Evolutionary conservation across 2,329 filamentous ascomycete species (phyloP).

Genomic region (Tolypocladium ovalisporum): DNA sequence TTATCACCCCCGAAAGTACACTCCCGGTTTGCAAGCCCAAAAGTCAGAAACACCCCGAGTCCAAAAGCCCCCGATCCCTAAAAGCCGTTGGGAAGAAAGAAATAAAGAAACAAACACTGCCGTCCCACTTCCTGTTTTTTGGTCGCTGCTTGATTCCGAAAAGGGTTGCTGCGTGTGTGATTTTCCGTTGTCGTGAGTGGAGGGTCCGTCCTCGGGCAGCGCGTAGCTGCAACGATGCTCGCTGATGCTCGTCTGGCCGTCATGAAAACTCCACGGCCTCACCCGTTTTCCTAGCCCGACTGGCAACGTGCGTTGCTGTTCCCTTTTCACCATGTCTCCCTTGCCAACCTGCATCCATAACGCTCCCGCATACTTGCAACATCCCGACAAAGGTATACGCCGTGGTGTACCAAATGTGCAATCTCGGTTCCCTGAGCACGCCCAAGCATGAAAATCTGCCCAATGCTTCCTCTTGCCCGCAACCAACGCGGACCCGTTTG

Average conservation of each 20-base stretch:
- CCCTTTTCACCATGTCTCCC: not conserved
- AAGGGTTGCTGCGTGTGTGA: not conserved
- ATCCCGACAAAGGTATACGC: conserved; percentile 8
- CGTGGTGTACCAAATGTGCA: conserved; percentile 7
- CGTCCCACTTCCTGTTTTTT: not conserved
- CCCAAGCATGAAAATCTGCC: conserved; percentile 8
- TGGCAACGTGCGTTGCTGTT: not conserved
- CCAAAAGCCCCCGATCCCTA: not conserved
- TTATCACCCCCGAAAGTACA: not conserved
- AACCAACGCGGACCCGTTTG: conserved; percentile 3
- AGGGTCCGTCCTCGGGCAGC: not conserved
- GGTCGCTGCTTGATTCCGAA: not conserved
- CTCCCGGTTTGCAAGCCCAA: not conserved
- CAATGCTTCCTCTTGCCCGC: conserved; percentile 6
- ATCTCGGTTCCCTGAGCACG: conserved; percentile 6
- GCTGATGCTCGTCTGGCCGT: not conserved
- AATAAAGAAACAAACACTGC: not conserved
- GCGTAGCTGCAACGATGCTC: conserved; percentile 1
- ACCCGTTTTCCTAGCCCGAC: not conserved
- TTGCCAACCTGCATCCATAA: not conserved
- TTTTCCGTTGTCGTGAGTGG: not conserved
- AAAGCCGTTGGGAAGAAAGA: not conserved
- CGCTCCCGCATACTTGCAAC: not conserved
- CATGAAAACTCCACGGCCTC: conserved; percentile 1
- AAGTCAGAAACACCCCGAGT: conserved; percentile 3